Evolutionary conservation across 257 asterid genomes (phyloP), one percentile per base, ranked within the genome.

Genomic region (Solanum pinnatisectum): DNA sequence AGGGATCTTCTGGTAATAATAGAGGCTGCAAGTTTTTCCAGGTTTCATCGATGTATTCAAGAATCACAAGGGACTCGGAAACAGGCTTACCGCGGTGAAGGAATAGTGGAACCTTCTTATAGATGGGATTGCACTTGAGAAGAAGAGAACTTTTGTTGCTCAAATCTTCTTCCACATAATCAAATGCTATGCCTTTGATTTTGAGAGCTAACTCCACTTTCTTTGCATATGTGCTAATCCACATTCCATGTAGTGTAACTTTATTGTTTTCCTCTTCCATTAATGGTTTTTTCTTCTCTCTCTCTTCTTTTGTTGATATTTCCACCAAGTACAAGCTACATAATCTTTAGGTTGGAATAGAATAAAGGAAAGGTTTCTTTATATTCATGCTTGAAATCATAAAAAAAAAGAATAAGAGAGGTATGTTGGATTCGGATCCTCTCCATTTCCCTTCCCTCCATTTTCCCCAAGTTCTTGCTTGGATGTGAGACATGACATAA

Each of bases 141-240:
- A 82, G 83, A 30, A 33, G 10, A 5, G 36, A 86, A 35, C 93
- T 90, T 73, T 93, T 91, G 88, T 91, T 87, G 32, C 52, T 25
- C 86, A 91, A 71, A 89, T 93, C 88, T 86, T 93, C 93, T 85
- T 91, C 93, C 1, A 93, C 91, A 56, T 91, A 92, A 4, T 88
- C 92, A 82, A 46, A 93, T 11, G 91, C 70, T 44, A 90, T 88
- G 65, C 94, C 93, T 89, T 93, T 93, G 88, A 91, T 76, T 78
- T 92, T 92, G 79, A 92, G 91, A 85, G 94, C 94, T 71, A 92
- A 85, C 73, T 92, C 92, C 16, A 93, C 94, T 83, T 90, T 90
- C 89, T 90, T 89, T 4, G 52, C 88, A 71, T 73, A 93, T 74
- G 90, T 83, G 91, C 94, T 93, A n/a, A 87, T 74, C 93, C 93